Conservation (phyloP, 2,329 filamentous ascomycete species). For the Pyrenophora teres region DNA sequence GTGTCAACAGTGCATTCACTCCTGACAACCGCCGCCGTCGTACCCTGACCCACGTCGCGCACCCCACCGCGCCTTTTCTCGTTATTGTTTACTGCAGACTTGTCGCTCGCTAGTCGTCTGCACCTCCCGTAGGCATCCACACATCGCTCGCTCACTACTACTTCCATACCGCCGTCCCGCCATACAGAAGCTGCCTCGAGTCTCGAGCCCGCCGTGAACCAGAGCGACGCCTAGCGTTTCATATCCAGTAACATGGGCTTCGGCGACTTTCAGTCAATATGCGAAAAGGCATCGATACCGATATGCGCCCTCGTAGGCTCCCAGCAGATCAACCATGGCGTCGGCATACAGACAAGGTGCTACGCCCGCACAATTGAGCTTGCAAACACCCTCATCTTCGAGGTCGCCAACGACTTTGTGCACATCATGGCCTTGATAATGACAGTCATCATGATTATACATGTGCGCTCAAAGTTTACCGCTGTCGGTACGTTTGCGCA, state of each 20-base stretch:
- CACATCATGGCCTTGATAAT: slow-evolving; percentile 90
- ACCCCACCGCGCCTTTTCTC: slow-evolving; percentile 28
- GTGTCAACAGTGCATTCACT: slow-evolving; percentile 27
- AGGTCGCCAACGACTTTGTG: slow-evolving; percentile 86
- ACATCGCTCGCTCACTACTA: slow-evolving; percentile 4
- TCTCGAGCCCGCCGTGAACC: slow-evolving; percentile 13
- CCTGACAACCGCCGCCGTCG: slow-evolving; percentile 38
- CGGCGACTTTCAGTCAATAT: slow-evolving; percentile 87
- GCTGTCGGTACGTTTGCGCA: slow-evolving; percentile 74
- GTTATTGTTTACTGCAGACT: slow-evolving; percentile 22
- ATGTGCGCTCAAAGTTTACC: slow-evolving; percentile 96
- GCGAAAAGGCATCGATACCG: slow-evolving; percentile 81
- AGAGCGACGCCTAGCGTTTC: slow-evolving; percentile 7
- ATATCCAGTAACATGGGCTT: slow-evolving; percentile 68
- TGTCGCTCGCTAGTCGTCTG: slow-evolving; percentile 29
- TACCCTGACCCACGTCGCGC: slow-evolving; percentile 23
- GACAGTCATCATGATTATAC: slow-evolving; percentile 96
- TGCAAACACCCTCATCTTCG: slow-evolving; percentile 98
- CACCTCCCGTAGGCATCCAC: slow-evolving; percentile 14
- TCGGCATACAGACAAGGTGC: slow-evolving; percentile 86
- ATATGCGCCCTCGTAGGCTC: slow-evolving; percentile 85
- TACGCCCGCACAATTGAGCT: slow-evolving; percentile 94
- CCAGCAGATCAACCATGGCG: slow-evolving; percentile 67
- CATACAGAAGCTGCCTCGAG: slow-evolving; percentile 5
- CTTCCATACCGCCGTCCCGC: slow-evolving; percentile 13